Conservation (phyloP, 2,329 filamentous ascomycete species). For the Chrysoporthe deuterocubensis region DNA sequence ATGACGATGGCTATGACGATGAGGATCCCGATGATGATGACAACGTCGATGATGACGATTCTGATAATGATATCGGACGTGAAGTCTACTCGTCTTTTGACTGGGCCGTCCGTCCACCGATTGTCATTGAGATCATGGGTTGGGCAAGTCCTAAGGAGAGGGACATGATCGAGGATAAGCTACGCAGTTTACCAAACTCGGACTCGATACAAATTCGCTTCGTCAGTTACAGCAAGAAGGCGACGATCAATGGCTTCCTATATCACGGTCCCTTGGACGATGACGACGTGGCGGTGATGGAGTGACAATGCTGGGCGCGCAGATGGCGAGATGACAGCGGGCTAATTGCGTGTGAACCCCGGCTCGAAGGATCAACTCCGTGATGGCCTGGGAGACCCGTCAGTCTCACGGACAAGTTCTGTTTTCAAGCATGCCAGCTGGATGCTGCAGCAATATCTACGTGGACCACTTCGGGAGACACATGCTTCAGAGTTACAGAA, state of each 20-base stretch:
- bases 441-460: too few species aligned
- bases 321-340: neutral
- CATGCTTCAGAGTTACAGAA: neutral
- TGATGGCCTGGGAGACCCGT: neutral
- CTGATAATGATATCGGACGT: too few species aligned
- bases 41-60: too few species aligned
- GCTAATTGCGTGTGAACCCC: too few species aligned
- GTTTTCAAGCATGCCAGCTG: neutral
- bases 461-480: neutral
- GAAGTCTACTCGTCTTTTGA: neutral
- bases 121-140: slow-evolving; percentile 14
- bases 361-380: neutral
- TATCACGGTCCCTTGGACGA: neutral
- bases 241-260: neutral
- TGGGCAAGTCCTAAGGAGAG: slow-evolving; percentile 2
- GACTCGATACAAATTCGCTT: neutral
- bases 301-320: too few species aligned
- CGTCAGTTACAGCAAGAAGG: neutral
- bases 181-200: neutral
- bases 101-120: slow-evolving; percentile 12
- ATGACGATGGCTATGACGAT: too few species aligned
- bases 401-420: neutral
- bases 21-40: too few species aligned
- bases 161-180: neutral
- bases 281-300: neutral